Conservation (phyloP, 225 moss, liverwort and hornwort species). For the Takakia lepidozioides region DNA sequence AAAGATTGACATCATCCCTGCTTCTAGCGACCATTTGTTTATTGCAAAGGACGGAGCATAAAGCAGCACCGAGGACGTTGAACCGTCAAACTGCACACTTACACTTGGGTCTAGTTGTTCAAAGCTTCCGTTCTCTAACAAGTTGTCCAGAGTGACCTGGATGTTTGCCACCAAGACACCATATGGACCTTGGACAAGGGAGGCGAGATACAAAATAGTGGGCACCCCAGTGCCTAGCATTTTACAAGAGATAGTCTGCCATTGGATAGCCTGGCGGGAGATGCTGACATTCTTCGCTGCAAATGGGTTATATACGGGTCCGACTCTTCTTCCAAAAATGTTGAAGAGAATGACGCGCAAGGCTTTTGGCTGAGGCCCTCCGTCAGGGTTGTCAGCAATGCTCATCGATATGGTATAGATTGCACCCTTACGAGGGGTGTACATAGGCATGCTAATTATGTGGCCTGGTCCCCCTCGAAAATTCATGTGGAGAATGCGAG, state of each 20-base stretch:
- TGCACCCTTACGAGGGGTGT: slow-evolving; percentile 41
- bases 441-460: slow-evolving; percentile 37
- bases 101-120: slow-evolving; percentile 9
- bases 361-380: slow-evolving; percentile 39
- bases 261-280: slow-evolving; percentile 12
- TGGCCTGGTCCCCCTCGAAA: slow-evolving; percentile 39
- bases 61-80: slow-evolving; percentile 9
- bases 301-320: slow-evolving; percentile 6
- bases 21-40: slow-evolving; percentile 29
- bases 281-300: slow-evolving; percentile 11
- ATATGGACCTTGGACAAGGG: slow-evolving; percentile 42
- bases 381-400: slow-evolving; percentile 65
- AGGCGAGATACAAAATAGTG: slow-evolving; percentile 49
- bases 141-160: slow-evolving; percentile 27
- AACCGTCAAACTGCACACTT: not conserved
- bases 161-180: slow-evolving; percentile 60
- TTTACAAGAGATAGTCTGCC: slow-evolving; percentile 17
- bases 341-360: slow-evolving; percentile 25
- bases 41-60: slow-evolving; percentile 14
- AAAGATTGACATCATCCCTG: slow-evolving; percentile 25
- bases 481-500: slow-evolving; percentile 53
- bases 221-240: slow-evolving; percentile 38
- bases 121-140: slow-evolving; percentile 80
- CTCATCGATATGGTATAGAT: slow-evolving; percentile 51
- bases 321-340: slow-evolving; percentile 14